These are phyloP conservation scores for Flaveria trinervia DNA, from an alignment of 129 eudicot species.

Conservation along the genomic window DNA sequence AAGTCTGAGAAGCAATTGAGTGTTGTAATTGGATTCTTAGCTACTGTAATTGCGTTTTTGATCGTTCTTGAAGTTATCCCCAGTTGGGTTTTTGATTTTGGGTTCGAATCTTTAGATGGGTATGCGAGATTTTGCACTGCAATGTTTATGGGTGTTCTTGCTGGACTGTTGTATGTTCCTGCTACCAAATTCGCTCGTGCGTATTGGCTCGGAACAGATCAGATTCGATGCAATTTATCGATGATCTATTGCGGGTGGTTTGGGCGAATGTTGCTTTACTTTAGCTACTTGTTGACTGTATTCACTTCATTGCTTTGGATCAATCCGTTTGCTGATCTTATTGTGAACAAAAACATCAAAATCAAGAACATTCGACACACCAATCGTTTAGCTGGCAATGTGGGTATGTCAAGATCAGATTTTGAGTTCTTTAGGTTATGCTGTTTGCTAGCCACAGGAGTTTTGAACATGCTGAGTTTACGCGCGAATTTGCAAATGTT, in stretches of 20 bases:
- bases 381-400: slow-evolving; percentile 52
- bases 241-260: slow-evolving; percentile 79
- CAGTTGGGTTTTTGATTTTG: slow-evolving; percentile 56
- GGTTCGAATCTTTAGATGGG: slow-evolving; percentile 67
- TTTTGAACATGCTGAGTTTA: slow-evolving; percentile 53
- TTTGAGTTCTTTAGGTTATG: slow-evolving; percentile 61
- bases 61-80: slow-evolving; percentile 54
- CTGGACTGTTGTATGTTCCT: slow-evolving; percentile 71
- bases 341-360: slow-evolving; percentile 48
- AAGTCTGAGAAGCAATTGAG: slow-evolving; percentile 66
- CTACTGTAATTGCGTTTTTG: slow-evolving; percentile 44
- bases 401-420: slow-evolving; percentile 67
- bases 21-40: slow-evolving; percentile 48
- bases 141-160: slow-evolving; percentile 55
- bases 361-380: slow-evolving; percentile 18
- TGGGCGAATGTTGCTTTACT: slow-evolving; percentile 70
- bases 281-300: slow-evolving; percentile 41
- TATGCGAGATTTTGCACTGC: slow-evolving; percentile 57
- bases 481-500: slow-evolving; percentile 74
- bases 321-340: slow-evolving; percentile 56
- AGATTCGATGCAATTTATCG: slow-evolving; percentile 72
- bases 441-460: slow-evolving; percentile 65
- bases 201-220: slow-evolving; percentile 97
- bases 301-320: slow-evolving; percentile 89
- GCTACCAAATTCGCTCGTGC: slow-evolving; percentile 67